Conservation (phyloP, 2,329 filamentous ascomycete genomes). For the Drechslerella dactyloides region DNA sequence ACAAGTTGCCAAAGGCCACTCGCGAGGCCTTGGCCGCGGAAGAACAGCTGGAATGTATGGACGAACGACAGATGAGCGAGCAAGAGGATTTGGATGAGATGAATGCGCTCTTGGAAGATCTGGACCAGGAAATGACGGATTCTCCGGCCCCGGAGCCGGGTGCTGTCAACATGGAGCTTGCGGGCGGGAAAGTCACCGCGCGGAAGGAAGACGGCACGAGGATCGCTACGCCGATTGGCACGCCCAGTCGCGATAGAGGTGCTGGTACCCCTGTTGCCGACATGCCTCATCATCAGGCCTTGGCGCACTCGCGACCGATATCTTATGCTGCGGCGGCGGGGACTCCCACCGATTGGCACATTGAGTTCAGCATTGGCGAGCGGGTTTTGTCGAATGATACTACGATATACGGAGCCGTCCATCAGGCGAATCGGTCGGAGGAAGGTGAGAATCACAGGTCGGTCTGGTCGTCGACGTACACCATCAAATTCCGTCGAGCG, state of each 20-base stretch:
- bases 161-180: constrained; percentile 90
- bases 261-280: constrained; percentile 59
- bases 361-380: constrained; percentile 87
- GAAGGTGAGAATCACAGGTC: constrained; percentile 73
- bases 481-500: constrained; percentile 88
- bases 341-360: constrained; percentile 92
- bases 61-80: constrained; percentile 79
- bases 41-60: constrained; percentile 84
- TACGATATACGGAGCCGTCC: constrained; percentile 93
- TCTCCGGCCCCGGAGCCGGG: constrained; percentile 76
- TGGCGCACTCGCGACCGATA: constrained; percentile 66
- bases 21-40: constrained; percentile 57
- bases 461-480: constrained; percentile 88
- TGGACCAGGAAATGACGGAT: constrained; percentile 82
- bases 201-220: constrained; percentile 89
- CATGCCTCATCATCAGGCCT: constrained; percentile 58
- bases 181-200: constrained; percentile 84
- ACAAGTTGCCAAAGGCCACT: constrained; percentile 49
- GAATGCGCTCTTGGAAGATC: constrained; percentile 86
- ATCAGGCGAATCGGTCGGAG: constrained; percentile 59
- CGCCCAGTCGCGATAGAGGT: constrained; percentile 60
- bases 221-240: constrained; percentile 78
- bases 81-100: constrained; percentile 66
- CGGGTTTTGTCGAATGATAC: constrained; percentile 87
- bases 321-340: constrained; percentile 87